Evolutionary conservation across 129 eudicot genomes (phyloP), one percentile per base, ranked within the genome.

Genomic region (Chrysanthemum seticuspe): DNA sequence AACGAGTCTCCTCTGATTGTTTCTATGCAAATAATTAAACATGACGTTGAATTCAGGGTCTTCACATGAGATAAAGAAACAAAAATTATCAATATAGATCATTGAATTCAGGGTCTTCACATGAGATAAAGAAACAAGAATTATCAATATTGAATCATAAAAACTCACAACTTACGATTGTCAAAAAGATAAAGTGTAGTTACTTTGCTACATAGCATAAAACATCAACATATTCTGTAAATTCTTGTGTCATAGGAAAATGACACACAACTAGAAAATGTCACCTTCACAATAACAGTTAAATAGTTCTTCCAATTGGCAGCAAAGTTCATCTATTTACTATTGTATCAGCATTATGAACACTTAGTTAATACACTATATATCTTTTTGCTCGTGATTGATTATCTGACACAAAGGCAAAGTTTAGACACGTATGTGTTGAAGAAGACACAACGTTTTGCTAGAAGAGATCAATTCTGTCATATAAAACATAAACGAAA

Each of bases 1-100:
- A 50, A 16, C 6, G 49, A 60, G 2, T 6, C 0, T 6, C 10
- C 10, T 50, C 19, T n/a, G 6, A 55, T 44, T 62, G 29, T 54
- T 75, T 67, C 4, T 31, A 29, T 58, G 31, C 5, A 25, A 13
- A 60, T 9, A 25, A 13, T 49, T 54, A 12, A 36, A 56, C 80
- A 83, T 90, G 90, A 68, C 70, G 59, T 66, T 77, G 87, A 79
- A 76, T 65, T 73, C 85, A 53, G 73, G 71, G 62, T 71, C 79
- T 50, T 78, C 84, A 58, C 75, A 66, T 0, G 72, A 62, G 19
- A 53, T 77, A 21, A 21, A 21, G 21, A 21, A 21, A 21, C 21
- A 21, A 21, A 0, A 21, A 21, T 21, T 21, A 21, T 21, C 21
- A 21, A 21, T 21, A 21, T 21, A 21, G 21, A 21, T 21, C 21